Base-by-base conservation (phyloP, 345 rosid species). In the Arabis hirsuta region DNA sequence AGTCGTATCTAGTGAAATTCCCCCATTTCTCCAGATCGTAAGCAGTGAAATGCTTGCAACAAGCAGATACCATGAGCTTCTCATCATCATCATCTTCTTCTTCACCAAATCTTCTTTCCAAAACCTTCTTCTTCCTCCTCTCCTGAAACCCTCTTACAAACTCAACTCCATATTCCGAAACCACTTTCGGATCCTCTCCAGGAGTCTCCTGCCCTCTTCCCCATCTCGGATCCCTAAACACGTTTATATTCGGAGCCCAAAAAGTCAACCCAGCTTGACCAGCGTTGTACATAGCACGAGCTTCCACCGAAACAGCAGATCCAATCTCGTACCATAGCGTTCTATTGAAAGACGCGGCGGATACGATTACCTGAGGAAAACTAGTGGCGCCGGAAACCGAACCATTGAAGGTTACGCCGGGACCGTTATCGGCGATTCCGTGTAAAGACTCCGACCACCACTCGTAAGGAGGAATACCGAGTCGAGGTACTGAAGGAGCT, bases 381-480 rank as follows among this genome's bases (percentile, higher is more conserved):
- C 82, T 79, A 0, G 98, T 94, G 9, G 92, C 95, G 4, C 95
- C 64, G 64, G 82, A 70, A 64, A 94, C 45, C 9, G 86, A 73
- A 34, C 97, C 97, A 58, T 72, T 62, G 80, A 94, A 94, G 57
- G 87, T 78, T 31, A 91, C 89, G 5, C 97, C 95, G 31, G 91
- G 97, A 41, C 98, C 98, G 79, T 94, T 88, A 73, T 69, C 75
- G 68, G 98, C 93, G 70, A 94, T 62, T 24, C 97, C 98, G 42
- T 94, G 97, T 47, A 94, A 85, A 3, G 96, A 91, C 67, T 94
- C 98, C 1, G 92, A 94, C 97, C 98, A 94, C 98, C 98, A 94
- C 63, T 89, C 85, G 78, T 88, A 94, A 22, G 85, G 76, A 26
- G 97, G 94, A 26, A 94, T 69, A 9, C 98, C 98, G 61, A 94